Conservation (phyloP, 148 eudicot species). For the Nepenthes mirabilis region DNA sequence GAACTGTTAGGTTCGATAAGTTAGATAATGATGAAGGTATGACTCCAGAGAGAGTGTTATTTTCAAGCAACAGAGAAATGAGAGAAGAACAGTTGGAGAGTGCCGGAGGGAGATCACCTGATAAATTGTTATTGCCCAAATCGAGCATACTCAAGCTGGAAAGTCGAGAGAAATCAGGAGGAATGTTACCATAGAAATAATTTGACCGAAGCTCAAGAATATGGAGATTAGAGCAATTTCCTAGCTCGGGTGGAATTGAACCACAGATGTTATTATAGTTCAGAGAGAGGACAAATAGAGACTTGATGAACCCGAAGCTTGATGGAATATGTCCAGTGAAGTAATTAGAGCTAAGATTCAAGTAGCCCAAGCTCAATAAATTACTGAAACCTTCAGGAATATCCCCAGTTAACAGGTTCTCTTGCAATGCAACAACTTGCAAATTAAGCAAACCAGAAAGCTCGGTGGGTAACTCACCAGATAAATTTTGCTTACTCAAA, state of each 20-base stretch:
- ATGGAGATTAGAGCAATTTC: constrained; percentile 57
- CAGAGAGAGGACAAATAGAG: constrained; percentile 40
- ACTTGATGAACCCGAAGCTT: constrained; percentile 44
- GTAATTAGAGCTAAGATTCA: constrained; percentile 66
- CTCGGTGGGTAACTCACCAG: constrained; percentile 62
- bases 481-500: constrained; percentile 56
- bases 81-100: constrained; percentile 42
- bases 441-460: constrained; percentile 62
- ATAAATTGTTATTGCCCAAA: constrained; percentile 43
- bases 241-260: constrained; percentile 50
- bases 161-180: constrained; percentile 37
- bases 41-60: constrained; percentile 45
- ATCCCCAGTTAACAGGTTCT: constrained; percentile 46
- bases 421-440: constrained; percentile 52
- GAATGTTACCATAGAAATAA: constrained; percentile 41
- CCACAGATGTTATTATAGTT: constrained; percentile 42
- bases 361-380: constrained; percentile 38
- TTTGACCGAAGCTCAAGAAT: constrained; percentile 45
- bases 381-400: constrained; percentile 82
- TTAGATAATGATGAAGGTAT: constrained; percentile 48
- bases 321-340: constrained; percentile 58
- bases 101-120: constrained; percentile 47
- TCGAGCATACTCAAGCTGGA: constrained; percentile 39
- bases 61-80: constrained; percentile 20
- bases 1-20: constrained; percentile 29